phyloP scores from a whole-genome alignment of 2,329 filamentous ascomycete species.

The Exophiala xenobiotica region DNA sequence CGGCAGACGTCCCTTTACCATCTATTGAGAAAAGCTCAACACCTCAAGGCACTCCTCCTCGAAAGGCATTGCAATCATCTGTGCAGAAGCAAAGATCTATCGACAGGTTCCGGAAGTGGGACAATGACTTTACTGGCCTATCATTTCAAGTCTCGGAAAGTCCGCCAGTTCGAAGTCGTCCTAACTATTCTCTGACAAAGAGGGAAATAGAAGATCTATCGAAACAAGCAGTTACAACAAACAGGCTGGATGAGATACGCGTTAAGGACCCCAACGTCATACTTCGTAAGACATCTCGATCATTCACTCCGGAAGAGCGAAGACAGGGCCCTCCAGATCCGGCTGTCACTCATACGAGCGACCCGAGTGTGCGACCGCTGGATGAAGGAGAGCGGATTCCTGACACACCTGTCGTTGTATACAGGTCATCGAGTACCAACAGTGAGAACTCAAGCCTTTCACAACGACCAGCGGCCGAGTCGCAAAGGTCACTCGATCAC shows the following conservation, averaged over 20 bases:
- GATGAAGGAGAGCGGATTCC: slow-evolving; percentile 35
- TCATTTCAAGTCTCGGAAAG: slow-evolving; percentile 36
- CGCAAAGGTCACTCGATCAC: slow-evolving; percentile 34
- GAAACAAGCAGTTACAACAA: slow-evolving; percentile 27
- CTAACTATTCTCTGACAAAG: slow-evolving; percentile 28
- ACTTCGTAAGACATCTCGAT: slow-evolving; percentile 24
- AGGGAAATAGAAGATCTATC: slow-evolving; percentile 28
- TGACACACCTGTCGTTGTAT: slow-evolving; percentile 41
- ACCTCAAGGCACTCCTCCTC: slow-evolving; percentile 26
- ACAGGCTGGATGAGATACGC: slow-evolving; percentile 27
- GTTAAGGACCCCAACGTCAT: slow-evolving; percentile 24
- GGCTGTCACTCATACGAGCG: not conserved
- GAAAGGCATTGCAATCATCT: slow-evolving; percentile 20
- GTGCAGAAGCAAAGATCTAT: slow-evolving; percentile 22
- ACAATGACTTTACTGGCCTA: slow-evolving; percentile 34
- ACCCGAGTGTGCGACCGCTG: not conserved
- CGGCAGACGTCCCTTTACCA: slow-evolving; percentile 26
- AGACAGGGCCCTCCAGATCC: slow-evolving; percentile 15
- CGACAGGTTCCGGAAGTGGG: slow-evolving; percentile 30
- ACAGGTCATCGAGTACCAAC: slow-evolving; percentile 32
- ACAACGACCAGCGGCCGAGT: slow-evolving; percentile 31
- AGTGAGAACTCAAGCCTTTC: slow-evolving; percentile 16
- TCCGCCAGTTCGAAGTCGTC: slow-evolving; percentile 32
- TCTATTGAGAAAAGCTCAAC: slow-evolving; percentile 25
- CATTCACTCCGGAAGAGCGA: slow-evolving; percentile 19